Percentiles rank a stretch among this genome's conserved stretches.
These are phyloP conservation scores for Grosmannia serpens DNA, from an alignment of 2,329 filamentous ascomycete species.

Conservation along the genomic window DNA sequence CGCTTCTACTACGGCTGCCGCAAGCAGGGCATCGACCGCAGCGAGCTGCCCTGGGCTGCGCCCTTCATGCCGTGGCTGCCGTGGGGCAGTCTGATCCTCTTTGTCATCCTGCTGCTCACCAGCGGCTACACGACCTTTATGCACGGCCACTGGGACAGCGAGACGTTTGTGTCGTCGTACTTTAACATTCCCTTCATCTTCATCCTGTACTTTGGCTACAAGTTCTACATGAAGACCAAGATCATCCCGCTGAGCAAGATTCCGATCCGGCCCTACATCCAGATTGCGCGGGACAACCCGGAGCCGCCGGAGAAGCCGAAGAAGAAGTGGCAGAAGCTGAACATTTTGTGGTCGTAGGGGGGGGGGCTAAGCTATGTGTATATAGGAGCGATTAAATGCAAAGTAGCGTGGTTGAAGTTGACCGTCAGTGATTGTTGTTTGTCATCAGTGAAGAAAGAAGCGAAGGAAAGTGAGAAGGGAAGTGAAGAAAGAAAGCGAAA, in stretches of 20 bases:
- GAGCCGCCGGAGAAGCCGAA: not conserved
- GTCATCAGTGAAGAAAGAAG: too few relatives aligned
- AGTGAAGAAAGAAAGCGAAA: too few relatives aligned
- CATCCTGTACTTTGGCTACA: constrained; percentile 13
- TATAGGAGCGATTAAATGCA: not conserved
- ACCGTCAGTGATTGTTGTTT: too few relatives aligned
- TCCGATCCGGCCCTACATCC: constrained; percentile 8
- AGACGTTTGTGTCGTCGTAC: constrained; percentile 24
- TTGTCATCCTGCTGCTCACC: constrained; percentile 16
- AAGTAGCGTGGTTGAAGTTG: not conserved
- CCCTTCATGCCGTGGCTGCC: constrained; percentile 57
- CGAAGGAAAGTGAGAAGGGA: too few relatives aligned
- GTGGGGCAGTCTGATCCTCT: constrained; percentile 45
- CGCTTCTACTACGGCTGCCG: constrained; percentile 55
- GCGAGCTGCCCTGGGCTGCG: constrained; percentile 50
- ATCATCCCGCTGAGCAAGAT: constrained; percentile 6
- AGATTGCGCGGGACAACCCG: constrained; percentile 1
- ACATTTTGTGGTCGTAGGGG: constrained; percentile 5
- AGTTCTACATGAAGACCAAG: constrained; percentile 10
- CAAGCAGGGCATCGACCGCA: constrained; percentile 51
- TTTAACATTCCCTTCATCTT: constrained; percentile 19
- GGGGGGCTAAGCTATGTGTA: not conserved
- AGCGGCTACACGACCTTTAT: constrained; percentile 19
- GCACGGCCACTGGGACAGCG: constrained; percentile 21
- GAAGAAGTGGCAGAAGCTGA: not conserved